Percentiles rank a stretch among this genome's conserved stretches.
These are phyloP conservation scores for Erodium trifolium DNA, from an alignment of 441 rosid species.

Conservation along the genomic window DNA sequence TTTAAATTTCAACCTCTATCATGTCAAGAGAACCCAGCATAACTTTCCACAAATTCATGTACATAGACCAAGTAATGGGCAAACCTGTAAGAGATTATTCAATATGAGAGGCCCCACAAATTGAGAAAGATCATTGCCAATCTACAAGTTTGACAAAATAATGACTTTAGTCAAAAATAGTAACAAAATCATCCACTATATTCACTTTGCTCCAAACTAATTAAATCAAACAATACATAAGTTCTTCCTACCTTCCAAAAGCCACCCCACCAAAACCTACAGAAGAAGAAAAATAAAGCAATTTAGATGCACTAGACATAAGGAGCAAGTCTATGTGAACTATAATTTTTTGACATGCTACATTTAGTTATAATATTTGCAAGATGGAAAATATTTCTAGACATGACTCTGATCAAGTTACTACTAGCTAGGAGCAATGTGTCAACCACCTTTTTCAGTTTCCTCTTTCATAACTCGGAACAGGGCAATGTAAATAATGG, in stretches of 20 bases:
- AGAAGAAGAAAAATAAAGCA: slow-evolving; percentile 18
- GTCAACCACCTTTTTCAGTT: not conserved
- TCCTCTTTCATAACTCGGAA: not conserved
- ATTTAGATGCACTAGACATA: slow-evolving; percentile 4
- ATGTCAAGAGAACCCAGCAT: slow-evolving; percentile 11
- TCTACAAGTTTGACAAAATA: slow-evolving; percentile 36
- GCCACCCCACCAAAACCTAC: slow-evolving; percentile 98
- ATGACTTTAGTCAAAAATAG: slow-evolving; percentile 17
- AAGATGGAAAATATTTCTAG: not conserved
- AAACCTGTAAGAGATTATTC: slow-evolving; percentile 79
- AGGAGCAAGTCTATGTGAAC: not conserved
- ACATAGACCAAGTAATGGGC: slow-evolving; percentile 17
- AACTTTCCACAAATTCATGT: slow-evolving; percentile 11
- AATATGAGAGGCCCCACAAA: slow-evolving; percentile 93
- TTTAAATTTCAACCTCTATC: slow-evolving; percentile 3
- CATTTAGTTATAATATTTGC: not conserved
- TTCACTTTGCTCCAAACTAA: slow-evolving; percentile 10
- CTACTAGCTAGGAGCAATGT: not conserved
- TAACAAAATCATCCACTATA: not conserved
- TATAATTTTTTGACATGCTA: not conserved
- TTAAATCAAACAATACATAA: slow-evolving; percentile 10
- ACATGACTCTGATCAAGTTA: not conserved
- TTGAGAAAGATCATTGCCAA: slow-evolving; percentile 88
- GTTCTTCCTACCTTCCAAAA: slow-evolving; percentile 78
- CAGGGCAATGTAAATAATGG: not conserved